Conservation (phyloP, 116 monocot genomes). For the Iris pallida region DNA sequence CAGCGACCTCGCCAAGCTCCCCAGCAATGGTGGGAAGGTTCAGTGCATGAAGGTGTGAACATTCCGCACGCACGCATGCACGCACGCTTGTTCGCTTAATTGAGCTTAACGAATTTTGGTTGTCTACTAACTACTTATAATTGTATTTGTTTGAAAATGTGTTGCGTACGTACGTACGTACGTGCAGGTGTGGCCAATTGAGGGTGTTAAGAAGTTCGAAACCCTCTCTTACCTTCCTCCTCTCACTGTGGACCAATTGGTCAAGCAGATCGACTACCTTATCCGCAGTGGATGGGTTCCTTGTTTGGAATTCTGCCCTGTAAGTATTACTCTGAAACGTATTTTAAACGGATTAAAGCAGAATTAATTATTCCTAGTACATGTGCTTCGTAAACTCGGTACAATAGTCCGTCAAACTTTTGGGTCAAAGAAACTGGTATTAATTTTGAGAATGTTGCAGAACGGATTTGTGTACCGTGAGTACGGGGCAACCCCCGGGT, state of each 20-base stretch:
- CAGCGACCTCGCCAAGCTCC: constrained; percentile 39
- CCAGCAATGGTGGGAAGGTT: constrained; percentile 60
- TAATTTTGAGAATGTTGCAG: no score
- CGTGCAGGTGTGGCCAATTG: constrained; percentile 74
- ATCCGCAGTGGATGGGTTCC: constrained; percentile 67
- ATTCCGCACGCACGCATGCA: no score
- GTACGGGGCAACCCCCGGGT: constrained; percentile 50
- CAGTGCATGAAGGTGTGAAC: constrained; percentile 50
- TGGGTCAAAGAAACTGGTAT: no score
- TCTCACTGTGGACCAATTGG: constrained; percentile 29
- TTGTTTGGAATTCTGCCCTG: constrained; percentile 73
- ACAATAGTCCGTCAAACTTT: no score
- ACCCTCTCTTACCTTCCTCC: constrained; percentile 80
- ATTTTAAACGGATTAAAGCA: no score
- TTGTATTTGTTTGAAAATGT: not conserved
- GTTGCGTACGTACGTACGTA: not conserved
- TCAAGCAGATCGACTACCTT: constrained; percentile 78
- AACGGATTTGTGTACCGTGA: constrained; percentile 57
- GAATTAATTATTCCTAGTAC: no score
- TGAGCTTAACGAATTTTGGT: not conserved
- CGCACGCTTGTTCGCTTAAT: no score
- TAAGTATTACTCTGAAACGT: not conserved
- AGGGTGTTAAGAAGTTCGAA: constrained; percentile 81
- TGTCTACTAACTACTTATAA: not conserved
- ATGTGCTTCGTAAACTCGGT: no score